Base-by-base conservation (phyloP, 2,329 filamentous ascomycete genomes). In the Pseudopyricularia cyperi region DNA sequence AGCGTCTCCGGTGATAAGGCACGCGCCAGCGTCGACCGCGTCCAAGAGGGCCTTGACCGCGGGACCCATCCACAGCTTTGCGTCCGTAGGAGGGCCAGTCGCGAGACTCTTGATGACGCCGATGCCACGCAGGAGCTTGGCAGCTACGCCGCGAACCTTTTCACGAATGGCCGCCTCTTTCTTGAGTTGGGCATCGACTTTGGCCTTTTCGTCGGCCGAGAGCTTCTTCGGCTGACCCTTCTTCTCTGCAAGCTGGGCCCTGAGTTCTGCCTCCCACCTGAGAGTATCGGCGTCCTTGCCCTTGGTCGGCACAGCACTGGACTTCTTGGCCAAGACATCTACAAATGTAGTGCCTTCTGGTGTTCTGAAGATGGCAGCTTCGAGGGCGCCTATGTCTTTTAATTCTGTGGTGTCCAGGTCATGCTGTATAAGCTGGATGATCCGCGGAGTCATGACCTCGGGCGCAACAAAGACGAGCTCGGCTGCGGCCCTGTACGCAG, bases 281-380 rank as follows among this genome's bases (percentile, higher is more conserved):
- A 96, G 68, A 1, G 89, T 94, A 60, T 98, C 89, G 60, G 96
- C 95, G 64, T 97, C 93, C 65, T 95, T 96, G 48, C 89, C 95
- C 69, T 95, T 97, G 68, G 89, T 85, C 3, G 89, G 82, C 2
- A 85, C 70, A 35, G 75, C 71, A 55, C 79, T 79, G 54, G 82
- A 72, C 64, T 95, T 95, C 63, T 88, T 90, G 33, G 85, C 87
- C 6, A 98, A 75, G 0, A 97, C 87, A 66, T 98, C 93, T 19
- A 98, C 76, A 60, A 95, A 97, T 14, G 83, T 78, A 1, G 85
- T 90, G 2, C 89, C 91, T 64, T 94, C 89, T 1, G 89, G 85
- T 0, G 91, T 95, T 46, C 89, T 83, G 66, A 90, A 93, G 54
- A 98, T 97, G 15, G 89, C 90, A 28, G 89, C 89, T 66, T 98